phyloP scores from a whole-genome alignment of 2,329 filamentous ascomycete genomes.

The Diaporthe velutina region DNA sequence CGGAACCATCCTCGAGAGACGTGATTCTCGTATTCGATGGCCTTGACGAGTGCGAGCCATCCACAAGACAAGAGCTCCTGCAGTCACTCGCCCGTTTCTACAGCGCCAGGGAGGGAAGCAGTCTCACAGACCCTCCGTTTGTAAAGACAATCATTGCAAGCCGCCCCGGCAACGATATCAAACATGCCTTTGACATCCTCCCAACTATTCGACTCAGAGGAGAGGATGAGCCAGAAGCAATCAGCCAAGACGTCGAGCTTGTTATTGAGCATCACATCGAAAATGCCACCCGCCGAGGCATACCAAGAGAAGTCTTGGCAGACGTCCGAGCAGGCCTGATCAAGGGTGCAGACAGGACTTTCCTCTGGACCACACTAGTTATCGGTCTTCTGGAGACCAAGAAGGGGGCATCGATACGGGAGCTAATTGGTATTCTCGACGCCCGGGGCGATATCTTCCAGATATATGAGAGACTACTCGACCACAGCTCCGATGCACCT shows the following conservation, averaged over 20 bases:
- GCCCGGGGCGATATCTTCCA: constrained; percentile 38
- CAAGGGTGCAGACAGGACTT: constrained; percentile 41
- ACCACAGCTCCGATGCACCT: constrained; percentile 24
- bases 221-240: constrained; percentile 40
- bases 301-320: constrained; percentile 34
- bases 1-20: constrained; percentile 20
- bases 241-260: constrained; percentile 39
- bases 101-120: not conserved
- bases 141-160: constrained; percentile 42
- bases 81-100: constrained; percentile 36
- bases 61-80: constrained; percentile 33
- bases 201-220: constrained; percentile 39
- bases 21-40: constrained; percentile 42
- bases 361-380: constrained; percentile 43
- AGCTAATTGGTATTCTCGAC: constrained; percentile 39
- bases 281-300: constrained; percentile 35
- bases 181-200: constrained; percentile 37
- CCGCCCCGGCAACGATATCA: constrained; percentile 41
- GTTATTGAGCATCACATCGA: constrained; percentile 40
- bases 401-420: constrained; percentile 37
- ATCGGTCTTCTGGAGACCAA: constrained; percentile 39
- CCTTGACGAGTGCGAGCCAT: constrained; percentile 41
- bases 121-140: constrained; percentile 21
- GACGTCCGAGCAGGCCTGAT: constrained; percentile 37
- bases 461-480: constrained; percentile 41